Evolutionary conservation across 768 basidiomycete species (phyloP).

Genomic region (Tylopilus cervinicoccineus): DNA sequence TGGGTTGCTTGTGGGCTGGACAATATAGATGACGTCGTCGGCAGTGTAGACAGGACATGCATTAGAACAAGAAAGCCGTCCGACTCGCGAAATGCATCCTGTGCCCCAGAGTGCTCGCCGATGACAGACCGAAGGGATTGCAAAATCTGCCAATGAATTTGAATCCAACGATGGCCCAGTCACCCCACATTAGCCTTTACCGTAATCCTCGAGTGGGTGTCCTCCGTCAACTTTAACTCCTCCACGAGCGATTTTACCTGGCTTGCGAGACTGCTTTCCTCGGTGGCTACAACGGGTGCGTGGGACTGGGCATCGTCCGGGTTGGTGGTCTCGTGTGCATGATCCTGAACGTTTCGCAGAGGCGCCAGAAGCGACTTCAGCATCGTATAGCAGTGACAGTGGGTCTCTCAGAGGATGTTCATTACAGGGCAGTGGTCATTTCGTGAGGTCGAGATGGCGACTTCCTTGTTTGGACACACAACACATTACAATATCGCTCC

Average conservation of each 20-base stretch:
- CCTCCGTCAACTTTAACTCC: conserved; percentile 57
- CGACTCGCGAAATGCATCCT: conserved; percentile 74
- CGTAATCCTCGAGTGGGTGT: conserved; percentile 44
- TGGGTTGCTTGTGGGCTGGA: conserved; percentile 33
- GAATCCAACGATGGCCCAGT: neutral
- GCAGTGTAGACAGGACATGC: conserved; percentile 62
- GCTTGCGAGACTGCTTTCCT: conserved; percentile 23
- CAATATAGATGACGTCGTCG: conserved; percentile 27
- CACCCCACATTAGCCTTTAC: conserved; percentile 34
- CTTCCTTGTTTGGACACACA: neutral
- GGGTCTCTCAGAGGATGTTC: neutral
- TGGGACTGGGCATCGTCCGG: conserved; percentile 24
- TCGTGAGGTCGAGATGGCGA: no score
- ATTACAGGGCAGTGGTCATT: conserved; percentile 1
- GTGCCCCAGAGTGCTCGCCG: conserved; percentile 59
- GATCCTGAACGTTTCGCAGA: conserved; percentile 52
- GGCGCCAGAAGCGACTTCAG: conserved; percentile 57
- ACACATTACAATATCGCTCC: neutral
- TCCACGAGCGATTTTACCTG: conserved; percentile 70
- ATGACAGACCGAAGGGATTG: conserved; percentile 66
- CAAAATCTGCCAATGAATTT: conserved; percentile 44
- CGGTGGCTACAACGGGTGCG: neutral
- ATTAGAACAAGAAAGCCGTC: conserved; percentile 79
- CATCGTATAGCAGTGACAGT: conserved; percentile 34
- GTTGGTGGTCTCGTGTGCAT: conserved; percentile 27